These are phyloP conservation scores for Chaetomiaceae sp. DNA, from an alignment of 2,329 filamentous ascomycete genomes.

Conservation along the genomic window DNA sequence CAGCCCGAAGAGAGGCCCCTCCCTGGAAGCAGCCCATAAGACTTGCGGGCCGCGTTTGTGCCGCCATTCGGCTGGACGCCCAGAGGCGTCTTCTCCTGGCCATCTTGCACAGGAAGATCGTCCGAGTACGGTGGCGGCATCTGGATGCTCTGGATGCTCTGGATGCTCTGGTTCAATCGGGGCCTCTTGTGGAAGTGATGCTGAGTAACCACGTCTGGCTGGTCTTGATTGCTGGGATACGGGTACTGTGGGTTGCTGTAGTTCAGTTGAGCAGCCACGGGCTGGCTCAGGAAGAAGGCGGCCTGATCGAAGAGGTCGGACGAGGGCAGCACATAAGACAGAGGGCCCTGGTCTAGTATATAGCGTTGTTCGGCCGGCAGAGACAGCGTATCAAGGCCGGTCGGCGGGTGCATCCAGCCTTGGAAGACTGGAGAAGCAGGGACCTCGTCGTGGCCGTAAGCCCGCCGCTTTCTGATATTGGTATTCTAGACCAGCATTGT, in stretches of 20 bases:
- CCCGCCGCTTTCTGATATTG: conserved; percentile 42
- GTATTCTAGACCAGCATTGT: conserved; percentile 36
- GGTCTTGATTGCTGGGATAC: background rate
- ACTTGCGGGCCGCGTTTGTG: conserved; percentile 11
- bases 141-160: too few species aligned
- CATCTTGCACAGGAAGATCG: conserved; percentile 26
- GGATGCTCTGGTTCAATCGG: conserved; percentile 27
- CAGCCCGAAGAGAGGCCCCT: conserved; percentile 22
- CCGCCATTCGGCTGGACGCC: conserved; percentile 23
- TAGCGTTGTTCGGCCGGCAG: conserved; percentile 26
- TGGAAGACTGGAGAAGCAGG: conserved; percentile 35
- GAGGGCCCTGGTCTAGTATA: conserved; percentile 26
- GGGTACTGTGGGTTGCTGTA: conserved; percentile 20
- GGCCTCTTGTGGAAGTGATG: conserved; percentile 27
- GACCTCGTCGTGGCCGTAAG: conserved; percentile 38
- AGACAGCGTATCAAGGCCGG: conserved; percentile 27
- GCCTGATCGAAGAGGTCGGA: conserved; percentile 22
- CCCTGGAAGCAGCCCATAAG: conserved; percentile 19
- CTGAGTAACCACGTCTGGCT: background rate
- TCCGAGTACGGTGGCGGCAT: conserved; percentile 18
- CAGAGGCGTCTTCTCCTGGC: conserved; percentile 32
- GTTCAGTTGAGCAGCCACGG: conserved; percentile 29
- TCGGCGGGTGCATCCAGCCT: conserved; percentile 26
- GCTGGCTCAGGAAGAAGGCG: conserved; percentile 32
- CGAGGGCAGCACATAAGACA: conserved; percentile 15